Evolutionary conservation across 2,329 filamentous ascomycete species (phyloP).

Genomic region (Venturiaceae sp.): DNA sequence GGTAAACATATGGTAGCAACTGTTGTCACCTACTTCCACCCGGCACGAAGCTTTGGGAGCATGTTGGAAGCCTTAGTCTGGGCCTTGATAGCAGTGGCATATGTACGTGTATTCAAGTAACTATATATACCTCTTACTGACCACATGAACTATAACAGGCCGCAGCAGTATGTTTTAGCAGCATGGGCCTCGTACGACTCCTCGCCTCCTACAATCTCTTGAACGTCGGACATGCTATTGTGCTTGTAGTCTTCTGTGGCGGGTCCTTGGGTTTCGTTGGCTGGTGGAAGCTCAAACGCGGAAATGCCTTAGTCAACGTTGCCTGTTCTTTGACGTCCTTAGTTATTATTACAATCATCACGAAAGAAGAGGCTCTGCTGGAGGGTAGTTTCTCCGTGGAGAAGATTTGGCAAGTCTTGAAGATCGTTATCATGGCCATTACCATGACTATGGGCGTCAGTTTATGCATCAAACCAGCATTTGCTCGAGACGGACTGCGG

Average conservation of each 20-base stretch:
- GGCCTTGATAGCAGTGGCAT: conserved; percentile 67
- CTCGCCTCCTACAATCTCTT: conserved; percentile 61
- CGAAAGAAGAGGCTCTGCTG: conserved; percentile 83
- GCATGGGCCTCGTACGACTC: conserved; percentile 80
- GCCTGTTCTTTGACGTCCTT: conserved; percentile 79
- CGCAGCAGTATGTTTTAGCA: conserved; percentile 64
- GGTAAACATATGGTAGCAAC: conserved; percentile 92
- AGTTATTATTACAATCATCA: conserved; percentile 80
- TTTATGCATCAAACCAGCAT: conserved; percentile 67
- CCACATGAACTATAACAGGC: neutral
- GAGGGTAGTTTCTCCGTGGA: conserved; percentile 69
- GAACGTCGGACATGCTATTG: conserved; percentile 64
- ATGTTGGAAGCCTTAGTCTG: conserved; percentile 81
- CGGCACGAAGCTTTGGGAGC: conserved; percentile 73
- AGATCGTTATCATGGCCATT: conserved; percentile 76
- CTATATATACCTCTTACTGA: neutral
- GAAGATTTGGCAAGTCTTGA: conserved; percentile 73
- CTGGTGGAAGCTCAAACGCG: conserved; percentile 26
- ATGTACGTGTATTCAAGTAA: conserved; percentile 42
- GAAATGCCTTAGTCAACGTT: conserved; percentile 30
- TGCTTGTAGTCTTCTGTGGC: conserved; percentile 75
- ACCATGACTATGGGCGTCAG: conserved; percentile 63
- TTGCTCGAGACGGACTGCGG: conserved; percentile 64
- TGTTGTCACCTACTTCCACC: conserved; percentile 91
- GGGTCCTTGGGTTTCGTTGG: conserved; percentile 76